Base-by-base conservation (phyloP, 805 yeast genomes). In the Candida easanensis region DNA sequence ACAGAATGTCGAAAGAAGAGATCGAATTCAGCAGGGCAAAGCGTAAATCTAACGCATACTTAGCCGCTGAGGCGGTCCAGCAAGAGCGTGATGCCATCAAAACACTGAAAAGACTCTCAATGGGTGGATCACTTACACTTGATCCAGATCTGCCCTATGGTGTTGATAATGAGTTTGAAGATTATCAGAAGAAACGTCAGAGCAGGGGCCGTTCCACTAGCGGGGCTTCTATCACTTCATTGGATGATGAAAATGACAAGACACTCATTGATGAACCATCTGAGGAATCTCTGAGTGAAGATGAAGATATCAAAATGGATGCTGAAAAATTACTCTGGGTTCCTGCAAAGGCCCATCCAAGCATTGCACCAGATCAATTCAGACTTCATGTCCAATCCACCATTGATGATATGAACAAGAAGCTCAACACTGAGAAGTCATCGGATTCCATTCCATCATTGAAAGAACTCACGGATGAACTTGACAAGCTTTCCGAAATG, bases 311-410 rank as follows among this genome's bases (percentile, higher is more conserved):
- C 15, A 44, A 28, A 26, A 31, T 50, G 5, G 50, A 50, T 22
- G 41, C 74, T 5, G 61, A 75, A 38, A 68, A 77, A 44, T 65
- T 86, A 25, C 68, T 91, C 41, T 91, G 99, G 99, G 97, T 93
- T 1, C 98, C 98, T 0, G 99, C 98, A 2, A 80, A 79, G 49
- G 73, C 88, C 30, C 99, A 93, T 61, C 98, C 98, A 1, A 91
- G 86, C 55, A 76, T 91, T n/a, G 90, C 95, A 20, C 98, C 98
- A 2, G 95, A 87, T 56, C 88, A 86, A 54, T 84, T 80, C 65
- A 70, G 80, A 50, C 76, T 74, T 51, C 84, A 84, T 57, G 81
- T 85, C 35, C 82, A 82, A 41, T 63, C 59, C 49, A 68, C 62
- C 34, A 55, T 62, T 5, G 53, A 53, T 35, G 63, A 57, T 20